Base-by-base conservation (phyloP, 805 yeast genomes). In the Candida koratica region DNA sequence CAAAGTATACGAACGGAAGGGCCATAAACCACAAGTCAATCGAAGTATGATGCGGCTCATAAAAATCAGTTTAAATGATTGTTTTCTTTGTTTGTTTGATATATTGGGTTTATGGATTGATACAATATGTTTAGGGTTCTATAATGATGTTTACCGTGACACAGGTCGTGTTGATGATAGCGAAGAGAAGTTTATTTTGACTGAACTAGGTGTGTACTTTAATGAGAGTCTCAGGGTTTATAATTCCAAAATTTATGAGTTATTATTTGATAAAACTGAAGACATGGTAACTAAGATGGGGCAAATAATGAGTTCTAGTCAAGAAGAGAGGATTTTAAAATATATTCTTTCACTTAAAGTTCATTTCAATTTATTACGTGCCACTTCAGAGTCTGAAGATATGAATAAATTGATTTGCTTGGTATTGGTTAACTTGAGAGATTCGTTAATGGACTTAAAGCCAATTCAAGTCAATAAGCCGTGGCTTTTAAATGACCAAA, bases 61-160 rank as follows among this genome's bases (percentile, higher is more conserved):
- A 5, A 36, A 43, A 6, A 48, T 42, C 4, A 41, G 61, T 9
- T 35, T 48, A 14, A 36, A 37, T 4, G 37, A 43, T 11, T 61
- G 70, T 35, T 64, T 60, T 42, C 36, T 51, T 31, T 51, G 68
- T 0, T 49, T 67, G 13, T 58, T 52, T 37, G 48, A 48, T 5
- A 31, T 65, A 17, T 37, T 53, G 10, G 55, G 65, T 4, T 38
- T 58, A 25, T 38, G 52, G 11, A 41, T 65, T 6, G 72, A 67
- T 34, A 41, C 59, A 1, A 28, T 59, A 2, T 38, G 62, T 3
- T 39, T 58, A 15, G 10, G 32, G 9, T 23, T 36, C 22, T 28
- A 44, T 25, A 15, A 28, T 2, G 24, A 28, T 28, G 28, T 41
- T 14, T 32, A 25, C 28, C 37, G 45, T 6, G 40, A 44, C 14